These are phyloP conservation scores for Ophiostoma sp. DNA, from an alignment of 2,329 filamentous ascomycete species.

Conservation along the genomic window DNA sequence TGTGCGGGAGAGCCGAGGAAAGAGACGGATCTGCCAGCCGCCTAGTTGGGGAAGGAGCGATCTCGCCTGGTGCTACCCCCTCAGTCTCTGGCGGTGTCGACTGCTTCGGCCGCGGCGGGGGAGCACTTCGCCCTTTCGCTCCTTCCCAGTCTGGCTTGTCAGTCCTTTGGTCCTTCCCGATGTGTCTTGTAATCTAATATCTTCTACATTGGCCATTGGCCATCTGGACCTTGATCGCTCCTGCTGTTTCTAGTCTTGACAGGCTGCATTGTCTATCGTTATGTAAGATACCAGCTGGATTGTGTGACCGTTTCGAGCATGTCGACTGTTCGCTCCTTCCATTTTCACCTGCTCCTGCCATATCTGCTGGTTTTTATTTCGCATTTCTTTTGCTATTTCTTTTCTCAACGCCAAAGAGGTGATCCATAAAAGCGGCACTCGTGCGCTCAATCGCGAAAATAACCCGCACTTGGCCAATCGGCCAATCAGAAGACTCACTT, in stretches of 20 bases:
- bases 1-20: conserved; percentile 22
- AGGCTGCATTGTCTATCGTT: neutral
- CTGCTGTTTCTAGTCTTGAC: conserved; percentile 5
- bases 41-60: conserved; percentile 10
- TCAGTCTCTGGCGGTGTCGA: conserved; percentile 11
- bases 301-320: neutral
- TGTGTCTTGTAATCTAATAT: neutral
- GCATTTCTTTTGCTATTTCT: neutral
- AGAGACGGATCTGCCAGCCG: conserved; percentile 19
- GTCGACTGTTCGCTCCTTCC: conserved; percentile 12
- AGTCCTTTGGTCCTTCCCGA: conserved; percentile 17
- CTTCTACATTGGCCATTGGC: neutral
- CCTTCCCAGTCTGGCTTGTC: conserved; percentile 15
- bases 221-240: neutral
- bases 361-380: neutral
- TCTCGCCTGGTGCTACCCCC: neutral
- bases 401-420: neutral
- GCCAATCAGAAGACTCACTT: neutral
- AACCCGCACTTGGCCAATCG: neutral
- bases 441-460: conserved; percentile 5
- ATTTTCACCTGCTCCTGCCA: neutral
- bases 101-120: conserved; percentile 8
- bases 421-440: conserved; percentile 8
- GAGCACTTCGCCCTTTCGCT: conserved; percentile 15
- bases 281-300: too few species aligned